Percentiles rank a stretch among this genome's conserved stretches.
phyloP scores from a whole-genome alignment of 2,329 filamentous ascomycete genomes.

The Emmonsia crescens region DNA sequence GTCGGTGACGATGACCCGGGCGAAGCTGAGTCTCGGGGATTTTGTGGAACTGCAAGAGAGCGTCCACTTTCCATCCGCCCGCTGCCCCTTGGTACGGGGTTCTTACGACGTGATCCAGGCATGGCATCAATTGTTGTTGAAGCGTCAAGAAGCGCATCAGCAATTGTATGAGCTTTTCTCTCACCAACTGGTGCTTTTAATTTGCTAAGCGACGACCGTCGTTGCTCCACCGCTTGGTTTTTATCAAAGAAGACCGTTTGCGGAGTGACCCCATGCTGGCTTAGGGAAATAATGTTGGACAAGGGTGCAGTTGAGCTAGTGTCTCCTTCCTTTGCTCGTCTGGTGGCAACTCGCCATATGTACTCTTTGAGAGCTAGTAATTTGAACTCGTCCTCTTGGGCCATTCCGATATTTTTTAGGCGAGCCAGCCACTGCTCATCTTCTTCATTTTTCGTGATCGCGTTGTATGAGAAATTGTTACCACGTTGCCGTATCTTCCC shows the following conservation, averaged over 20 bases:
- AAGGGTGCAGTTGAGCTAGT: slow-evolving; percentile 33
- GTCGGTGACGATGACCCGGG: slow-evolving; percentile 29
- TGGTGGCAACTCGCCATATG: slow-evolving; percentile 72
- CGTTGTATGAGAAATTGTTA: slow-evolving; percentile 40
- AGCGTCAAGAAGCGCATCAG: slow-evolving; percentile 82
- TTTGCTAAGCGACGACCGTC: slow-evolving; percentile 18
- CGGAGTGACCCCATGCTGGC: slow-evolving; percentile 63
- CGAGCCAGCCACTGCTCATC: slow-evolving; percentile 89
- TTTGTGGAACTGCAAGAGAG: slow-evolving; percentile 12
- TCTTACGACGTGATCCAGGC: slow-evolving; percentile 39
- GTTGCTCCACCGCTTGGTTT: slow-evolving; percentile 43
- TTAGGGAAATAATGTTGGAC: slow-evolving; percentile 63
- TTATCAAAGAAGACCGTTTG: slow-evolving; percentile 93
- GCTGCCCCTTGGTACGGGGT: slow-evolving; percentile 31
- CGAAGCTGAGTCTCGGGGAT: slow-evolving; percentile 20
- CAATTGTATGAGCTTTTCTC: slow-evolving; percentile 60
- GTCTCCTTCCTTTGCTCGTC: slow-evolving; percentile 48
- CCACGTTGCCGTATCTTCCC: slow-evolving; percentile 44
- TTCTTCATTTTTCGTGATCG: slow-evolving; percentile 69
- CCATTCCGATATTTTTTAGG: slow-evolving; percentile 72
- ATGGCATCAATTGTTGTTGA: slow-evolving; percentile 71
- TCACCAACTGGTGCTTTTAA: slow-evolving; percentile 23
- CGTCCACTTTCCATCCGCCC: slow-evolving; percentile 24
- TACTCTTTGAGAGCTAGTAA: slow-evolving; percentile 78
- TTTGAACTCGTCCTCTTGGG: slow-evolving; percentile 77